Base-by-base conservation (phyloP, 2,329 filamentous ascomycete genomes). In the Arthrobotrys conoides region DNA sequence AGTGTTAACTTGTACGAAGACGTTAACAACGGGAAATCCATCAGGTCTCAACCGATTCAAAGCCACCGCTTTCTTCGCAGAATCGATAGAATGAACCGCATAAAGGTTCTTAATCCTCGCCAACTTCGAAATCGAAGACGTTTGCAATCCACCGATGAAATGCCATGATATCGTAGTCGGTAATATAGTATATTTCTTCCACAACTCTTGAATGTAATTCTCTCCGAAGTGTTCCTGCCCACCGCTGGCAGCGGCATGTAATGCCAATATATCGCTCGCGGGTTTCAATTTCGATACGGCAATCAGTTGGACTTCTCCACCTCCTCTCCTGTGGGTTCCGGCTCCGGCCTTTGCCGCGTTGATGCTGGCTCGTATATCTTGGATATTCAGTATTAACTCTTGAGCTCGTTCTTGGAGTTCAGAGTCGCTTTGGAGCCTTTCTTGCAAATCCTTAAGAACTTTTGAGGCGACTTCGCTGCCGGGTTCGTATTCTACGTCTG, bases 201-300 rank as follows among this genome's bases (percentile, higher is more conserved):
- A 88, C 68, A 99, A 89, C 85, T 99, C 96, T 85, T 95, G 92
- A 3, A 92, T 88, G 86, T 99, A 99, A 87, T 99, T 99, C 86
- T 99, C 96, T 82, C 96, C 96, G 84, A 98, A 98, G 85, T 99
- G 93, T 18, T 87, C 81, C 69, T 94, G 92, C 3, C n/a, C n/a
- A 8, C 8, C 48, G 0, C 86, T 84, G 0, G 88, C 87, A 0
- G 88, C 87, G 0, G 87, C 85, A 85, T 96, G 91, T 0, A 99
- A 89, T 33, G 94, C 91, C 70, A 97, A 88, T 82, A 99, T 92
- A 84, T 99, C 96, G 82, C 92, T 92, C 76, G 91, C 93, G 14
- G 96, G 95, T 86, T 99, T 98, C 81, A 97, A 88, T 85, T 99
- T 99, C 48, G 94, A 97, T 63, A 99, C 96, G 30, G 96, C 95